A percentile compares a stretch with the other conserved stretches of the same genome.
phyloP scores from a whole-genome alignment of 2,329 filamentous ascomycete genomes.

The Beauveria pseudobassiana region DNA sequence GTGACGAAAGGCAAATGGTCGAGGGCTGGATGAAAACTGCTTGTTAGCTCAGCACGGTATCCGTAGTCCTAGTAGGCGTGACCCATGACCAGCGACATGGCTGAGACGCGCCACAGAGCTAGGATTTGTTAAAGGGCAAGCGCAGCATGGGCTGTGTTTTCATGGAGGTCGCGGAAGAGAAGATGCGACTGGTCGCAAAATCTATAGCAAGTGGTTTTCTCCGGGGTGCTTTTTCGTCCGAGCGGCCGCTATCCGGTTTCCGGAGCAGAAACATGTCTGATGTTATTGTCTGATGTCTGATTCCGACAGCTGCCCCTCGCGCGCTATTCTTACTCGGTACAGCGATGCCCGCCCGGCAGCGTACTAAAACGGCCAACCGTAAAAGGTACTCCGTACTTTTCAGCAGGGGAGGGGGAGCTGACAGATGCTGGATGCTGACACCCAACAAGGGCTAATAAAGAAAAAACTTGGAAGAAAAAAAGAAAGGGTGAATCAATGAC shows the following conservation, averaged over 20 bases:
- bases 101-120: slow-evolving; percentile 3
- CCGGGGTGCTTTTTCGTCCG: not conserved
- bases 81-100: slow-evolving; percentile 5
- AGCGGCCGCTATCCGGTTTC: slow-evolving; percentile 2
- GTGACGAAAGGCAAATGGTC: not conserved
- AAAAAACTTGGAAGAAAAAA: too few species aligned
- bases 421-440: too few species aligned
- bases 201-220: not conserved
- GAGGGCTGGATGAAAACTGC: not conserved
- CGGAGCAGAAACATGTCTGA: not conserved
- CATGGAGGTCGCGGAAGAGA: not conserved
- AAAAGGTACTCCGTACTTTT: too few species aligned
- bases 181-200: not conserved
- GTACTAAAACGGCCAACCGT: not conserved
- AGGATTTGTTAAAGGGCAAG: not conserved
- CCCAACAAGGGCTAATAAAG: too few species aligned
- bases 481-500: too few species aligned
- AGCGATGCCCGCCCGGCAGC: too few species aligned
- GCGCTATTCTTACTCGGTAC: too few species aligned
- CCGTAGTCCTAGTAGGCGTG: not conserved
- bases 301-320: not conserved
- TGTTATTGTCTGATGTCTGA: not conserved
- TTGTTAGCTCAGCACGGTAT: slow-evolving; percentile 6
- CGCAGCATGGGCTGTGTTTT: not conserved
- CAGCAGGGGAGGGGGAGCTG: too few species aligned